A percentile compares a stretch with the other conserved stretches of the same genome.
Conservation (phyloP, 345 rosid species). For the Dimocarpus longan region DNA sequence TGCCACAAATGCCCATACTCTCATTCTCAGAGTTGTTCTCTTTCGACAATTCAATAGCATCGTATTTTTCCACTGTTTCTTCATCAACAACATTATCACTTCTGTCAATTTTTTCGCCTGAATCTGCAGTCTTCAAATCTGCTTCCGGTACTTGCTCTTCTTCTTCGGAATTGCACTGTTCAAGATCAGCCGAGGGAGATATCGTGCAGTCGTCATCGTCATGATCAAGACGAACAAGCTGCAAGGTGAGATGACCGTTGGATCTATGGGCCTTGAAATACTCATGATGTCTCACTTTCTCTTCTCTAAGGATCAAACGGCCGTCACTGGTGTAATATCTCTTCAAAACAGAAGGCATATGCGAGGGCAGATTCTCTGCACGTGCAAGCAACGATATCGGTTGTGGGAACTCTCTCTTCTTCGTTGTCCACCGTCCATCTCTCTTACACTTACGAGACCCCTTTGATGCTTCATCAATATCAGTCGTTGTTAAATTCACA, state of each 20-base stretch:
- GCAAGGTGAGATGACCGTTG: conserved; percentile 71
- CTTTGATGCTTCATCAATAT: background rate
- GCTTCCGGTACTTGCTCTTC: background rate
- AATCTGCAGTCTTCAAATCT: background rate
- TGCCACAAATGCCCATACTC: conserved; percentile 12
- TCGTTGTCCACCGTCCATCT: conserved; percentile 15
- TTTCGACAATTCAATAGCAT: background rate
- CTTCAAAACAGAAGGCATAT: conserved; percentile 68
- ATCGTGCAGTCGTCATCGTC: conserved; percentile 23
- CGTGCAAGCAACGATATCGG: conserved; percentile 63
- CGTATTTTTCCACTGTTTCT: background rate
- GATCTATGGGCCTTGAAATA: conserved; percentile 64
- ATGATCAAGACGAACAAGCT: conserved; percentile 54
- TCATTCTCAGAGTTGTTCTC: background rate
- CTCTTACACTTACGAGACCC: background rate
- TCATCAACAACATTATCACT: background rate
- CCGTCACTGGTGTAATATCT: conserved; percentile 70
- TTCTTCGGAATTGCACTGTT: background rate
- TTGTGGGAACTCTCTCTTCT: conserved; percentile 62
- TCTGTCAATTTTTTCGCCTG: background rate
- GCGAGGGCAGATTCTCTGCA: conserved; percentile 48
- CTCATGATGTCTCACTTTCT: conserved; percentile 64
- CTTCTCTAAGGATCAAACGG: conserved; percentile 63
- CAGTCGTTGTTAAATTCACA: background rate
- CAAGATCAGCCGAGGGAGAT: conserved; percentile 17